phyloP scores from a whole-genome alignment of 2,329 filamentous ascomycete genomes.

The Epichloe bromicola region DNA sequence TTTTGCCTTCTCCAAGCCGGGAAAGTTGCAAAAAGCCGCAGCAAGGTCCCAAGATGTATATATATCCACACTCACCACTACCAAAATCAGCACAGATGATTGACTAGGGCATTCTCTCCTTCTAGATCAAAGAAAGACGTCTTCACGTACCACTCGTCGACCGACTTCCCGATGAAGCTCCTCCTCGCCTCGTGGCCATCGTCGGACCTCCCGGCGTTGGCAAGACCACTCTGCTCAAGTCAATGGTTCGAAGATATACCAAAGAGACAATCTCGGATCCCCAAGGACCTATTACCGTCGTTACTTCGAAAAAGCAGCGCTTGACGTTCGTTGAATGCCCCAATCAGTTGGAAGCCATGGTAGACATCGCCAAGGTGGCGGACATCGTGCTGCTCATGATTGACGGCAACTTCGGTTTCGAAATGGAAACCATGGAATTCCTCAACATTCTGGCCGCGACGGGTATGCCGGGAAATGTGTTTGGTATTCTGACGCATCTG shows the following conservation, averaged over 20 bases:
- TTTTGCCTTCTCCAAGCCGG: slow-evolving; percentile 73
- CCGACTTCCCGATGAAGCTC: slow-evolving; percentile 86
- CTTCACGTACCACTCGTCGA: slow-evolving; percentile 95
- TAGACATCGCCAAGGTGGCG: slow-evolving; percentile 92
- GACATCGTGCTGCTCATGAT: slow-evolving; percentile 98
- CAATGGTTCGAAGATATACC: slow-evolving; percentile 82
- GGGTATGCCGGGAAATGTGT: slow-evolving; percentile 97
- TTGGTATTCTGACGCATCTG: slow-evolving; percentile 90
- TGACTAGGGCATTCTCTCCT: not conserved
- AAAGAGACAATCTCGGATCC: slow-evolving; percentile 90
- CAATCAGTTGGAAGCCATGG: slow-evolving; percentile 93
- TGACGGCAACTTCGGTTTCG: slow-evolving; percentile 95
- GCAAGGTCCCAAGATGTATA: slow-evolving; percentile 58
- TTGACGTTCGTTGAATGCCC: slow-evolving; percentile 95
- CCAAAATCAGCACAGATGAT: not conserved
- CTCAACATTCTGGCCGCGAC: slow-evolving; percentile 85
- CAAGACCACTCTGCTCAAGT: slow-evolving; percentile 93
- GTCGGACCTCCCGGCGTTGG: slow-evolving; percentile 91
- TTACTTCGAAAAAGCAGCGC: slow-evolving; percentile 89
- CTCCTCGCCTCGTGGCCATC: slow-evolving; percentile 83
- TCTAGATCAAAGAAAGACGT: slow-evolving; percentile 81
- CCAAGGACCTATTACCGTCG: slow-evolving; percentile 84
- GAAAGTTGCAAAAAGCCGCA: slow-evolving; percentile 63
- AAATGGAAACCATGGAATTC: slow-evolving; percentile 99
- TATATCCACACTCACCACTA: not conserved